Percentiles rank a stretch among this genome's conserved stretches.
Conservation (phyloP, 2,329 filamentous ascomycete genomes). For the Colletotrichum tamarilloi region DNA sequence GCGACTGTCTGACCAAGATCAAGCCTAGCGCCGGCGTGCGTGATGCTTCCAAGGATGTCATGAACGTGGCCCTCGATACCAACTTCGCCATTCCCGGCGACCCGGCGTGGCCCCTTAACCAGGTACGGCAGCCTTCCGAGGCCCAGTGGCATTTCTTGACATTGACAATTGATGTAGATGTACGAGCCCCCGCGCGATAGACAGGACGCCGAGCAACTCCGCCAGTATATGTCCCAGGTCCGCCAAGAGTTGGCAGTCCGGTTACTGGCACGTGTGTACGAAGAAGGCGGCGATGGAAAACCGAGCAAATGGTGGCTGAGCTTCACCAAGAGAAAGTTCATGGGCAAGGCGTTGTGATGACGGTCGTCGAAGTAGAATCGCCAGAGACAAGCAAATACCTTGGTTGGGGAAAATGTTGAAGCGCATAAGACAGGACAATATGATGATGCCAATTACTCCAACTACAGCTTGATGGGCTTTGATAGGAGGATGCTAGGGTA, state of each 20-base stretch:
- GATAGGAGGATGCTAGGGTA: constrained; percentile 24
- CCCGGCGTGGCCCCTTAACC: constrained; percentile 91
- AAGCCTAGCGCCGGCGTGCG: constrained; percentile 75
- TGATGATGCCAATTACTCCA: constrained; percentile 27
- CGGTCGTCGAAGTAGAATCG: not conserved
- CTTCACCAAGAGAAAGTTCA: constrained; percentile 99
- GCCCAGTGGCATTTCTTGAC: constrained; percentile 16
- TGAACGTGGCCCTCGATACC: constrained; percentile 88
- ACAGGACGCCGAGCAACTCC: constrained; percentile 88
- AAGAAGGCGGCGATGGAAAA: constrained; percentile 77
- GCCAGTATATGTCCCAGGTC: constrained; percentile 92
- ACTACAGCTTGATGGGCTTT: constrained; percentile 1
- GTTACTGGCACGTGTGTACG: constrained; percentile 88
- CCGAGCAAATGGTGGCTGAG: constrained; percentile 95
- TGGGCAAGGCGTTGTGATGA: constrained; percentile 87
- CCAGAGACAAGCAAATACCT: not conserved
- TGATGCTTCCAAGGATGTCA: constrained; percentile 78
- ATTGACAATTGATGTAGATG: constrained; percentile 61
- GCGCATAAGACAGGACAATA: constrained; percentile 20
- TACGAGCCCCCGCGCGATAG: constrained; percentile 90
- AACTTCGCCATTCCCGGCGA: constrained; percentile 97
- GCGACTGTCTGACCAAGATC: constrained; percentile 90
- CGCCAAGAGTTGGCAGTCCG: constrained; percentile 89
- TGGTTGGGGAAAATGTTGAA: constrained; percentile 6
- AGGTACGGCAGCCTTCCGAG: constrained; percentile 61